Evolutionary conservation across 805 yeast genomes (phyloP), one percentile per base, ranked within the genome.

Genomic region (Ogataea pini): DNA sequence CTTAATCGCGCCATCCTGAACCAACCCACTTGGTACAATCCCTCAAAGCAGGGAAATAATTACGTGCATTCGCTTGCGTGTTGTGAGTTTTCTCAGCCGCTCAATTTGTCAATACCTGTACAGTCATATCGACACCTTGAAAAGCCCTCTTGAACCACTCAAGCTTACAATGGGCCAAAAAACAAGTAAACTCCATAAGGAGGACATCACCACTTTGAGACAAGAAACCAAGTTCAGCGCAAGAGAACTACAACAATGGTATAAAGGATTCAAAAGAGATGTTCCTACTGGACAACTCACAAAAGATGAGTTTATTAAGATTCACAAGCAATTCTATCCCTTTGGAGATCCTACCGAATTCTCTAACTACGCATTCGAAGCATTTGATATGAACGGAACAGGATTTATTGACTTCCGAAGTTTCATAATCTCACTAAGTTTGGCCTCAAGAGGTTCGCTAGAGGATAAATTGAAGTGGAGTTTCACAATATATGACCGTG

Each of bases 181-280:
- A 27, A 92, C 96, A 7, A 89, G 97, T 19, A 94, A 91, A 63
- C 71, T 94, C 42, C 86, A 96, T 14, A 89, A 86, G 59, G 98
- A 94, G 57, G 98, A 94, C 60, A 77, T 94, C 42, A 78, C 86
- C 45, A 83, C 85, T 46, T 78, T 94, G 50, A 86, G 86, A 64
- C 84, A 82, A 62, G 85, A 90, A 19, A 94, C 99, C 0, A 86
- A 89, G 60, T 94, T 94, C 63, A 96, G 92, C 62, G 82, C 91
- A 46, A 77, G 96, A 55, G 99, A 94, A 64, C 78, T 94, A 37
- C 98, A 94, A 67, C 99, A 92, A 64, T 94, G 99, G 99, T 92
- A 92, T 64, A 92, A 92, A 64, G 98, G 98, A 2, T 94, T 94
- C 60, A 73, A 86, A 36, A 78, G 97, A 62, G 99, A 94, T 66